Base-by-base conservation (phyloP, 2,329 filamentous ascomycete species). In the Exophiala xenobiotica region DNA sequence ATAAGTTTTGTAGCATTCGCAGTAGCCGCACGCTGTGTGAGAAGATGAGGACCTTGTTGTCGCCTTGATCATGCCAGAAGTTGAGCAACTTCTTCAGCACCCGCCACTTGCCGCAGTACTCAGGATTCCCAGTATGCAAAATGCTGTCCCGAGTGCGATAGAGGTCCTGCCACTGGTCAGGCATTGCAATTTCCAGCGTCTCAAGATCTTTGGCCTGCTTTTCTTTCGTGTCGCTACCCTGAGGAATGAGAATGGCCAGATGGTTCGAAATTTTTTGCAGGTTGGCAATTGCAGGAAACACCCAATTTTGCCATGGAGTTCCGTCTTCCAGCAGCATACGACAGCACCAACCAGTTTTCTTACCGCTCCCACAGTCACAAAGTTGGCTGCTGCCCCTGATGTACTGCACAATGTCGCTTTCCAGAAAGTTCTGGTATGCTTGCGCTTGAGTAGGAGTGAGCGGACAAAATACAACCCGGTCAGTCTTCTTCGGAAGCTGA, bases 41-140 rank as follows among this genome's bases (percentile, higher is more conserved):
- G 68, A 99, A 99, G 2, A 99, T 86, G 0, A 99, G 79, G 0
- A 96, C 93, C 69, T 97, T 99, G 42, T 62, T 58, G 71, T 96
- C 90, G 11, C 90, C 89, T 63, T 87, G 90, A 11, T 80, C 77
- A 65, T 96, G 82, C 93, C 93, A 99, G 68, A 93, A 92, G 49
- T 84, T 85, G 5, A 99, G 78, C 3, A 99, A 75, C 62, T 89
- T 91, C 67, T 85, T 88, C 23, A 99, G 69, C 1, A 99, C 83
- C 65, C 89, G 90, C 93, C 93, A 99, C 70, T 99, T 99, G 3
- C 93, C 93, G 64, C 93, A 99, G 59, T 91, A 96, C 51, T 95
- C 87, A 0, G 89, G 86, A 61, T 96, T 90, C 1, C 90, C 86
- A 44, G 90, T 85, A 61, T 86, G 87, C 44, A 88, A 71, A 52